These are phyloP conservation scores for Luvunga scandens DNA, from an alignment of 345 rosid genomes.

Conservation along the genomic window DNA sequence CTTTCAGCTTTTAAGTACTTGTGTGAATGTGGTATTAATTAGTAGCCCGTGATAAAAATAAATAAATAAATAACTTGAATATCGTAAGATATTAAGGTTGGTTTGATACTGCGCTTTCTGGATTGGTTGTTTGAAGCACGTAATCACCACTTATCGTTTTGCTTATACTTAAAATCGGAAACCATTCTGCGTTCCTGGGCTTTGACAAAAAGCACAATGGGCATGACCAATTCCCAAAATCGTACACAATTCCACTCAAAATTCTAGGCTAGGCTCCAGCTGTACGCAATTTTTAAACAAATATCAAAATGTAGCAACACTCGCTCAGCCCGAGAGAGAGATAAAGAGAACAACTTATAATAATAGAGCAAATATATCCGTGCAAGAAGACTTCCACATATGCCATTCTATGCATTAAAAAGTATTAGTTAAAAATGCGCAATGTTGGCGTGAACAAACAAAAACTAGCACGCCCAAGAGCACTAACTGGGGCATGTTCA, in stretches of 20 bases:
- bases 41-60: neutral
- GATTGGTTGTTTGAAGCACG: neutral
- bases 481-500: slow-evolving; percentile 18
- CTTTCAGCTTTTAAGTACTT: neutral
- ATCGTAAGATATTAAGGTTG: neutral
- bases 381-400: neutral
- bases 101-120: neutral
- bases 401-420: neutral
- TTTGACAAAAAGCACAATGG: neutral
- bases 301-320: neutral
- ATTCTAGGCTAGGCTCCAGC: too few species aligned
- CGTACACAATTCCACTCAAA: neutral
- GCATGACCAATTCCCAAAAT: neutral
- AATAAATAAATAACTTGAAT: neutral
- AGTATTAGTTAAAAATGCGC: neutral
- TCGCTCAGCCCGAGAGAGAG: neutral
- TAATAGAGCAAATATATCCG: neutral
- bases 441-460: neutral
- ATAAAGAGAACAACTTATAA: neutral
- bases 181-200: neutral
- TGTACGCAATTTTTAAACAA: too few species aligned
- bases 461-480: slow-evolving; percentile 12
- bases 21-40: neutral
- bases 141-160: neutral
- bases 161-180: neutral